phyloP scores from a whole-genome alignment of 495 filamentous ascomycete species.

The Delitschia confertaspora region DNA sequence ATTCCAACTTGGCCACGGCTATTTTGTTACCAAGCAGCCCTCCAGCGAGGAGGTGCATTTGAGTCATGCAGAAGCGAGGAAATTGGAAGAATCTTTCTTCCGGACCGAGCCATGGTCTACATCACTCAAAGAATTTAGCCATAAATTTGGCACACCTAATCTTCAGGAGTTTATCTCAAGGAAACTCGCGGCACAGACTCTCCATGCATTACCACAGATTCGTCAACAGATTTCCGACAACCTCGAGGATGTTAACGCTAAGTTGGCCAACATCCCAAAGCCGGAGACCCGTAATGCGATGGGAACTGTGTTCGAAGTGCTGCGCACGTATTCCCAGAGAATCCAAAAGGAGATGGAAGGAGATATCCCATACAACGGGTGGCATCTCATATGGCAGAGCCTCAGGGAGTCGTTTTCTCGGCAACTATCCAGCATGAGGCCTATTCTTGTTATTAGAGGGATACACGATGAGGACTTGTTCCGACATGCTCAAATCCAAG shows the following conservation, averaged over 20 bases:
- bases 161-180: constrained; percentile 36
- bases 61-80: constrained; percentile 33
- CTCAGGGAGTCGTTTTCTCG: not conserved
- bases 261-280: constrained; percentile 27
- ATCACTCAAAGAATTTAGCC: constrained; percentile 25
- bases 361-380: not conserved
- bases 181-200: constrained; percentile 33
- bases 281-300: constrained; percentile 8
- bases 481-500: no score
- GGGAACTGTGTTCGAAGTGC: constrained; percentile 1
- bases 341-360: constrained; percentile 10
- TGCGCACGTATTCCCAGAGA: not conserved
- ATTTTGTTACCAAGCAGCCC: constrained; percentile 43
- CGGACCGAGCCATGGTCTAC: constrained; percentile 34
- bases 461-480: not conserved
- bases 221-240: constrained; percentile 1
- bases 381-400: constrained; percentile 2
- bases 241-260: constrained; percentile 24
- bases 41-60: constrained; percentile 36
- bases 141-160: constrained; percentile 33
- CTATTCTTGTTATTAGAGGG: not conserved
- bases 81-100: constrained; percentile 33
- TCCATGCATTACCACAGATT: constrained; percentile 33
- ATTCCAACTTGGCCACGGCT: constrained; percentile 49
- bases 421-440: not conserved